Evolutionary conservation across 2,329 filamentous ascomycete species (phyloP).

Genomic region (Ceratocystis colombiana): DNA sequence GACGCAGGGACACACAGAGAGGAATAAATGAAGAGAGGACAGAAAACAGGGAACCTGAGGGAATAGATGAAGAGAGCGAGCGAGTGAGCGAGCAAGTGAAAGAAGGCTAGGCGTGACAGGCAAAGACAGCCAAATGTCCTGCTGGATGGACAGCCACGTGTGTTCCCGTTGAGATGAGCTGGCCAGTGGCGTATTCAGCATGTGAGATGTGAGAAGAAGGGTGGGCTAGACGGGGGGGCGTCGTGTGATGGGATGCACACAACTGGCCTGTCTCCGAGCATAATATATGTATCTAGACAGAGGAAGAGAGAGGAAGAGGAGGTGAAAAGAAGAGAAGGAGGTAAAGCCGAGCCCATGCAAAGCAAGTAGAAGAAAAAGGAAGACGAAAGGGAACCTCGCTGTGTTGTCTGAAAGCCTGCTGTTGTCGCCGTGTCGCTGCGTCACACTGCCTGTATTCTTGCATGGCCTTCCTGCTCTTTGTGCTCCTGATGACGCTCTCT

Average conservation of each 20-base stretch:
- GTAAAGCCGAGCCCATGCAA: not conserved
- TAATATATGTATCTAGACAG: constrained; percentile 6
- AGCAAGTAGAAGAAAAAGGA: not conserved
- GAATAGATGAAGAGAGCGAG: too few relatives aligned
- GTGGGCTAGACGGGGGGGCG: not conserved
- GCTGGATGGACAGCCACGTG: not conserved
- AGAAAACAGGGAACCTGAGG: too few relatives aligned
- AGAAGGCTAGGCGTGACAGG: too few relatives aligned
- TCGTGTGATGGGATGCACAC: constrained; percentile 12
- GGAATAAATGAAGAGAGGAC: too few relatives aligned
- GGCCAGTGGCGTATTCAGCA: not conserved
- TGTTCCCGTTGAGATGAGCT: constrained; percentile 10
- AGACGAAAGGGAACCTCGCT: not conserved
- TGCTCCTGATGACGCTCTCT: constrained; percentile 14
- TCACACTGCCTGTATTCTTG: constrained; percentile 5
- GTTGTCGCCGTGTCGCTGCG: not conserved
- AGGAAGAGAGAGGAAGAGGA: not conserved
- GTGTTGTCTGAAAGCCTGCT: constrained; percentile 1
- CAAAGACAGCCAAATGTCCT: too few relatives aligned
- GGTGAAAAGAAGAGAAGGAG: not conserved
- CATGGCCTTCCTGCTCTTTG: not conserved
- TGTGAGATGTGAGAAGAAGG: constrained; percentile 4
- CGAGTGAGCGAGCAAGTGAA: too few relatives aligned
- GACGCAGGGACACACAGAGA: too few relatives aligned
- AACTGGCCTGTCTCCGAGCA: constrained; percentile 6